Evolutionary conservation across 1,284 basidiomycete genomes (phyloP), one percentile per base, ranked within the genome.

Genomic region (Neonothopanus nambi): DNA sequence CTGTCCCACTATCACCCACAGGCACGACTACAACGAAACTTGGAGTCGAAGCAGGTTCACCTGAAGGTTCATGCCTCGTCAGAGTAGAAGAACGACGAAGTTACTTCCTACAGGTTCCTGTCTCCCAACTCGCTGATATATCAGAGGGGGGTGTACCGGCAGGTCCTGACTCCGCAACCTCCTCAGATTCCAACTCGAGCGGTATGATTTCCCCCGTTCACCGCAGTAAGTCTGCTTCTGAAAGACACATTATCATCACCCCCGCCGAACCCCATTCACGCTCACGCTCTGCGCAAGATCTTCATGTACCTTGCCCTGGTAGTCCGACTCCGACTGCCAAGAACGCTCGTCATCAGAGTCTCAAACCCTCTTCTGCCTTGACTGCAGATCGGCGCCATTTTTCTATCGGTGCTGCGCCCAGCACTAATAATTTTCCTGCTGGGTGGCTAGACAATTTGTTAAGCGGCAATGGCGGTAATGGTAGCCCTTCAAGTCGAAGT

Each of bases 31-130:
- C n/a, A n/a, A n/a, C n/a, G n/a, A n/a, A n/a, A n/a, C n/a, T n/a
- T n/a, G n/a, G n/a, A n/a, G n/a, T n/a, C n/a, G n/a, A n/a, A n/a
- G n/a, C n/a, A n/a, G n/a, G n/a, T 17, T 24, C 26, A 5, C 2
- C 17, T 21, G 38, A 21, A 28, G 21, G 35, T 12, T 38, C 35
- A 76, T 61, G 48, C 20, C 28, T 39, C 11, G 41, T 57, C n/a
- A 42, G 53, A 26, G 71, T 72, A 41, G 75, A 78, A 57, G 76
- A 78, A 57, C 69, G 72, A 20, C 70, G 70, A 47, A 55, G 68
- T 78, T 11, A 70, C 73, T n/a, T 73, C 73, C n/a, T 71, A 74
- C 54, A 62, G 67, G 20, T 66, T 70, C 20, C 73, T 72, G 3
- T 65, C 69, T 21, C 67, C 8, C 30, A 33, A 9, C 30, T 33